phyloP scores from a whole-genome alignment of 805 yeast species.

The Spathaspora sp. region DNA sequence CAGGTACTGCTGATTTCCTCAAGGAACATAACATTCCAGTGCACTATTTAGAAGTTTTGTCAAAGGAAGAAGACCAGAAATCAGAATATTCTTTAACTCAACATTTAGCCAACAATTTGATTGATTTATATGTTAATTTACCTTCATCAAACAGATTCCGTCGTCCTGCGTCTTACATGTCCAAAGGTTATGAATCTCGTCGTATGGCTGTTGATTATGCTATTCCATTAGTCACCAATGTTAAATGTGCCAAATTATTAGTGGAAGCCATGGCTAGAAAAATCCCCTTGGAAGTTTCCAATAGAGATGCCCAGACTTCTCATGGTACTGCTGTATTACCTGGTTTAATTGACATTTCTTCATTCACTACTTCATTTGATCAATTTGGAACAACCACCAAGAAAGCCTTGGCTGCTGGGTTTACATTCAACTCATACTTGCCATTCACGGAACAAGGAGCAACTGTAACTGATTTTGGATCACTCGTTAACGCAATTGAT shows the following conservation, averaged over 20 bases:
- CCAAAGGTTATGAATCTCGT: conserved; percentile 96
- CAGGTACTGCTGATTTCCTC: conserved; percentile 98
- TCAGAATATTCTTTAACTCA: conserved; percentile 93
- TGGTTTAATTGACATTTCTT: conserved; percentile 78
- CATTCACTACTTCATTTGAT: conserved; percentile 70
- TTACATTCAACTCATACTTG: conserved; percentile 77
- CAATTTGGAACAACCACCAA: conserved; percentile 69
- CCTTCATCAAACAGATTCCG: conserved; percentile 97
- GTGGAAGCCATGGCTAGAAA: conserved; percentile 89
- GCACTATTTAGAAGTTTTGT: conserved; percentile 85
- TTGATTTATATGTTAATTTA: conserved; percentile 92
- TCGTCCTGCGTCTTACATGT: conserved; percentile 97
- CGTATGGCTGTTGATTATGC: conserved; percentile 99
- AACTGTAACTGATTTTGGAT: conserved; percentile 58
- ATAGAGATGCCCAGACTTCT: conserved; percentile 86
- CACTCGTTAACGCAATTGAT: conserved; percentile 63
- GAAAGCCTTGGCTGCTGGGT: conserved; percentile 77
- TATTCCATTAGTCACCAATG: conserved; percentile 95
- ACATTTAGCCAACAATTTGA: conserved; percentile 93
- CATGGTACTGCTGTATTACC: conserved; percentile 80
- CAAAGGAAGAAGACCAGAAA: conserved; percentile 73
- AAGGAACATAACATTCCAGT: conserved; percentile 94
- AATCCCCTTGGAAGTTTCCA: conserved; percentile 61
- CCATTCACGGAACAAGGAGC: conserved; percentile 68
- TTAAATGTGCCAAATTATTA: conserved; percentile 92